Conservation (phyloP, 139 green algal genomes). For the Closterium sp. region DNA sequence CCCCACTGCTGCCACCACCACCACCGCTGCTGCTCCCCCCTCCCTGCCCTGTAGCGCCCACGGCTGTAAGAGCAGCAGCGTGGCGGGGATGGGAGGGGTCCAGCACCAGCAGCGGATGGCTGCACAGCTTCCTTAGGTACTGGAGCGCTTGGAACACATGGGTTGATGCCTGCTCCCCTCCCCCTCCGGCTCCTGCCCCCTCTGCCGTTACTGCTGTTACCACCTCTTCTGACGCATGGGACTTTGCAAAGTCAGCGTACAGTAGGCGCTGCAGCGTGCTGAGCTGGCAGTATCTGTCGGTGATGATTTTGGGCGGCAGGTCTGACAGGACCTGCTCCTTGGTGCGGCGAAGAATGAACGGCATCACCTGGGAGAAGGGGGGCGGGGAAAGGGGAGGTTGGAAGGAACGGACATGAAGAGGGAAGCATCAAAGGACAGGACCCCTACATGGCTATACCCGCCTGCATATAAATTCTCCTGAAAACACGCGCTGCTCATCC, state of each 20-base stretch:
- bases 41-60: background rate
- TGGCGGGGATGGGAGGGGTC: conserved; percentile 66
- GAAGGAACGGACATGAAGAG: background rate
- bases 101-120: conserved; percentile 86
- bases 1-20: background rate
- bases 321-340: conserved; percentile 94
- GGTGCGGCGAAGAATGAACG: conserved; percentile 92
- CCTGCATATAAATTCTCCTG: background rate
- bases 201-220: conserved; percentile 5
- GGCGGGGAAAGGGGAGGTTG: background rate
- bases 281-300: conserved; percentile 81
- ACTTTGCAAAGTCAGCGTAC: conserved; percentile 64
- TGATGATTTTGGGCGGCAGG: conserved; percentile 94
- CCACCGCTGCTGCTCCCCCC: background rate
- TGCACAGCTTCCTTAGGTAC: conserved; percentile 93
- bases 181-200: conserved; percentile 1
- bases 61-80: conserved; percentile 35
- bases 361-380: conserved; percentile 73
- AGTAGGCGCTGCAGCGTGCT: conserved; percentile 77
- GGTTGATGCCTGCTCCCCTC: conserved; percentile 43
- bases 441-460: background rate
- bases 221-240: conserved; percentile 22
- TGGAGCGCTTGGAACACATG: conserved; percentile 63
- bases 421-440: background rate
- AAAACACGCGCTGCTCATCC: no score